Evolutionary conservation across 2,329 filamentous ascomycete species (phyloP).

Genomic region (Fusarium caatingaense): DNA sequence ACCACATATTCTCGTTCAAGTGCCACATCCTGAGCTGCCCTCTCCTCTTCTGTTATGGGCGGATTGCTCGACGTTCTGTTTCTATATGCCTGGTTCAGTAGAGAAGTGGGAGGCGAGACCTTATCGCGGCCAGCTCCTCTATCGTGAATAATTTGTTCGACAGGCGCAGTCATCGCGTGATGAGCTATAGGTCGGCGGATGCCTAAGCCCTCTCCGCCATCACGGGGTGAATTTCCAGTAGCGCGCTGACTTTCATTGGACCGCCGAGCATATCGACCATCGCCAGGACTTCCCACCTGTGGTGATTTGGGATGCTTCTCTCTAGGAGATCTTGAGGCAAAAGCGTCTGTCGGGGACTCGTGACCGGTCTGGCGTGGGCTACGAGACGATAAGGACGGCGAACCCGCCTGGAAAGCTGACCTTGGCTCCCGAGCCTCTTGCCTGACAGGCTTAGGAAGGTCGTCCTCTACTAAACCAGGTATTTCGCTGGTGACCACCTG

Average conservation of each 20-base stretch:
- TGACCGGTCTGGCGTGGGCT: slow-evolving; percentile 54
- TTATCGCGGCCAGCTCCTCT: slow-evolving; percentile 41
- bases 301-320: slow-evolving; percentile 57
- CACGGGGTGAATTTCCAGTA: slow-evolving; percentile 58
- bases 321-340: slow-evolving; percentile 55
- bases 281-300: slow-evolving; percentile 57
- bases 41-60: slow-evolving; percentile 70
- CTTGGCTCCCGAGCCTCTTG: slow-evolving; percentile 55
- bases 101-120: slow-evolving; percentile 44
- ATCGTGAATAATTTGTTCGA: slow-evolving; percentile 51
- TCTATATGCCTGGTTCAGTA: slow-evolving; percentile 51
- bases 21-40: slow-evolving; percentile 85
- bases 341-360: slow-evolving; percentile 50
- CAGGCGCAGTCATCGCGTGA: slow-evolving; percentile 62
- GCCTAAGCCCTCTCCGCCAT: slow-evolving; percentile 61
- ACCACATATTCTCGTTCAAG: slow-evolving; percentile 96
- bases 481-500: slow-evolving; percentile 79
- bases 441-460: slow-evolving; percentile 62
- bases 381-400: slow-evolving; percentile 44
- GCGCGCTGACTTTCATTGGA: slow-evolving; percentile 46
- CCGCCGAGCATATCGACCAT: slow-evolving; percentile 50
- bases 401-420: slow-evolving; percentile 49
- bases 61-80: slow-evolving; percentile 46
- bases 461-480: slow-evolving; percentile 83
- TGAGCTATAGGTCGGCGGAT: slow-evolving; percentile 61